phyloP scores from a whole-genome alignment of 768 basidiomycete species.

The Lactarius pseudohatsudake region DNA sequence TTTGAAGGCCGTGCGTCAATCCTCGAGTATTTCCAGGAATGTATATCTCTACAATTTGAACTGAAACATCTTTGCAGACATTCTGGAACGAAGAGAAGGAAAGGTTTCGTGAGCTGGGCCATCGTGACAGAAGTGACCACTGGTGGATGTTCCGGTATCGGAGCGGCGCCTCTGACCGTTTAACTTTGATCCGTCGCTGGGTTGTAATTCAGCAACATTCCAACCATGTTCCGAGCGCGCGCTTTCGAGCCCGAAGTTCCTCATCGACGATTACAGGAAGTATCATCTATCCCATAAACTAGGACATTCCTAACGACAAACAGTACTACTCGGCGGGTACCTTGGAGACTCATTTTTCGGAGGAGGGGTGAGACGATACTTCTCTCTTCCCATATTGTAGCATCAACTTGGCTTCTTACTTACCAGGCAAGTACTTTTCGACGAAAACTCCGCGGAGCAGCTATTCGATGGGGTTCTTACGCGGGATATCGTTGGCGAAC shows the following conservation, averaged over 20 bases:
- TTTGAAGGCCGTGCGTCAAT: constrained; percentile 15
- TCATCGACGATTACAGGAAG: constrained; percentile 10
- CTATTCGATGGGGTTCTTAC: constrained; percentile 11
- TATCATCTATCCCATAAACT: constrained; percentile 6
- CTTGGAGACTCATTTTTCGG: constrained; percentile 15
- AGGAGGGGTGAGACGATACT: constrained; percentile 1
- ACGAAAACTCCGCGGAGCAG: constrained; percentile 17
- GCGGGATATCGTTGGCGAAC: constrained; percentile 18
- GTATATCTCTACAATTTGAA: neutral
- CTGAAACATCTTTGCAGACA: constrained; percentile 3
- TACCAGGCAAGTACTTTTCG: constrained; percentile 17
- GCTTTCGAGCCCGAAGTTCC: constrained; percentile 12
- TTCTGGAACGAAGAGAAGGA: constrained; percentile 24
- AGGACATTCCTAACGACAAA: constrained; percentile 1
- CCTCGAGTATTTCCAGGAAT: constrained; percentile 25
- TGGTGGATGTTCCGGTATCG: constrained; percentile 18
- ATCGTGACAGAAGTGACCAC: constrained; percentile 11
- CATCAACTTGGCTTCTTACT: neutral
- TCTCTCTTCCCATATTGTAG: neutral
- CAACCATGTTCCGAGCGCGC: constrained; percentile 25
- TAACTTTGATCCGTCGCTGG: constrained; percentile 23
- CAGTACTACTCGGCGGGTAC: constrained; percentile 1
- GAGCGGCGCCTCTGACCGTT: constrained; percentile 1
- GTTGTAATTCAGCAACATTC: constrained; percentile 18
- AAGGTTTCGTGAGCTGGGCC: constrained; percentile 19